Conservation (phyloP, 441 rosid species). For the Croton setiger region DNA sequence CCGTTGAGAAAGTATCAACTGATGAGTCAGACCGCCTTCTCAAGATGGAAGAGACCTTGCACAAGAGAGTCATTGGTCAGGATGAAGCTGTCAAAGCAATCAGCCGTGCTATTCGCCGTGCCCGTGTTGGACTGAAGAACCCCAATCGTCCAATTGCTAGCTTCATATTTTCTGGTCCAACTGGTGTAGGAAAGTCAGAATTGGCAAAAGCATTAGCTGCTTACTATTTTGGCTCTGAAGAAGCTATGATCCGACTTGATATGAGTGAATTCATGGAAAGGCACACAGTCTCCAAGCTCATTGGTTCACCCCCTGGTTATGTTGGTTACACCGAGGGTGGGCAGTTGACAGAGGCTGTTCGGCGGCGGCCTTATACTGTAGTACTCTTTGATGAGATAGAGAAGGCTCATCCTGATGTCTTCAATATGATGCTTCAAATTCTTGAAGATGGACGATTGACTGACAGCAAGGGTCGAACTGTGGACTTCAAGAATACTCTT, state of each 20-base stretch:
- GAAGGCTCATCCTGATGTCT: conserved; percentile 97
- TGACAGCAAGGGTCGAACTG: conserved; percentile 98
- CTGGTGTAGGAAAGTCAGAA: conserved; percentile 99
- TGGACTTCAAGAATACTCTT: conserved; percentile 95
- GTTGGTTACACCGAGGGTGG: conserved; percentile 99
- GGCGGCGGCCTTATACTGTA: conserved; percentile 90
- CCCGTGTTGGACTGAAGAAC: conserved; percentile 97
- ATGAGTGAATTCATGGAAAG: conserved; percentile 99
- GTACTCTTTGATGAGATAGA: conserved; percentile 96
- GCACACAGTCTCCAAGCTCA: conserved; percentile 93
- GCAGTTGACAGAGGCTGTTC: conserved; percentile 92
- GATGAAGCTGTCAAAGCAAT: conserved; percentile 97
- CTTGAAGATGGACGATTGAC: conserved; percentile 97
- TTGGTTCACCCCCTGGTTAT: conserved; percentile 98
- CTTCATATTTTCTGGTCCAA: conserved; percentile 99
- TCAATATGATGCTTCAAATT: conserved; percentile 99
- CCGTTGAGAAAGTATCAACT: conserved; percentile 92
- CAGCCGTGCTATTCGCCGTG: conserved; percentile 93
- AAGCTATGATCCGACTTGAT: conserved; percentile 94
- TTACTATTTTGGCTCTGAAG: conserved; percentile 93
- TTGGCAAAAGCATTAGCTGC: conserved; percentile 95
- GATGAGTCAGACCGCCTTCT: conserved; percentile 96
- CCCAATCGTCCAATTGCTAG: conserved; percentile 96
- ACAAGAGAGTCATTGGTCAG: conserved; percentile 90
- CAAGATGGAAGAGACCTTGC: conserved; percentile 95